Conservation (phyloP, 208 protist species). For the Leishmania arabica region DNA sequence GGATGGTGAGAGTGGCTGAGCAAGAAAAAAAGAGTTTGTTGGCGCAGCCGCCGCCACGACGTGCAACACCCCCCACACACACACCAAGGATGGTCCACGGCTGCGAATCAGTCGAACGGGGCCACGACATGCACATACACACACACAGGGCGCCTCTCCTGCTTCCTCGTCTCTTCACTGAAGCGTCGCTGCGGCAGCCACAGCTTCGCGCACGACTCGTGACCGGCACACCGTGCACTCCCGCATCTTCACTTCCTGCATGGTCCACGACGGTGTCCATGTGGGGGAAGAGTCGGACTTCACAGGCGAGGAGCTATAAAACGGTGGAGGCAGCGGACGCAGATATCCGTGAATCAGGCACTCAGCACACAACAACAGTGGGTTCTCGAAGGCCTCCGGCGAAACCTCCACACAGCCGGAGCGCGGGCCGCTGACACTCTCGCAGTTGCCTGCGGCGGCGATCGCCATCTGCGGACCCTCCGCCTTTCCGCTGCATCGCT, state of each 20-base stretch:
- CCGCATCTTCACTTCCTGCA: constrained; percentile 15
- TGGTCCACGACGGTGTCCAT: constrained; percentile 10
- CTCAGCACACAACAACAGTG: constrained; percentile 39
- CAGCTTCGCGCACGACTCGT: constrained; percentile 13
- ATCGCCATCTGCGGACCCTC: constrained; percentile 19
- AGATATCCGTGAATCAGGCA: constrained; percentile 58
- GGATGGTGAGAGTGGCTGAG: not conserved
- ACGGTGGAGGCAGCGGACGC: constrained; percentile 34
- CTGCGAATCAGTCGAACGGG: not conserved
- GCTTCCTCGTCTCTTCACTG: not conserved
- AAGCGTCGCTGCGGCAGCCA: not conserved
- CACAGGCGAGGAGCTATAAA: not conserved
- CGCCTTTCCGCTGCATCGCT: constrained; percentile 38
- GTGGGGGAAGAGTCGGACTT: not conserved
- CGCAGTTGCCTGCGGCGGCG: not conserved
- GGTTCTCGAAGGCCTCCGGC: constrained; percentile 13
- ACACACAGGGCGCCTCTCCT: not conserved
- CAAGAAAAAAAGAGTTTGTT: not conserved
- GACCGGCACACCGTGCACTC: constrained; percentile 30
- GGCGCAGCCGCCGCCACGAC: not conserved
- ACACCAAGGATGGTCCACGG: not conserved
- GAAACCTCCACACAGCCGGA: constrained; percentile 1
- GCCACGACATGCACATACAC: not conserved
- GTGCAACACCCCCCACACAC: not conserved
- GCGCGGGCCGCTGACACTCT: not conserved